Percentiles rank a stretch among this genome's conserved stretches.
Conservation (phyloP, 805 yeast species). For the Candida hungchunana region DNA sequence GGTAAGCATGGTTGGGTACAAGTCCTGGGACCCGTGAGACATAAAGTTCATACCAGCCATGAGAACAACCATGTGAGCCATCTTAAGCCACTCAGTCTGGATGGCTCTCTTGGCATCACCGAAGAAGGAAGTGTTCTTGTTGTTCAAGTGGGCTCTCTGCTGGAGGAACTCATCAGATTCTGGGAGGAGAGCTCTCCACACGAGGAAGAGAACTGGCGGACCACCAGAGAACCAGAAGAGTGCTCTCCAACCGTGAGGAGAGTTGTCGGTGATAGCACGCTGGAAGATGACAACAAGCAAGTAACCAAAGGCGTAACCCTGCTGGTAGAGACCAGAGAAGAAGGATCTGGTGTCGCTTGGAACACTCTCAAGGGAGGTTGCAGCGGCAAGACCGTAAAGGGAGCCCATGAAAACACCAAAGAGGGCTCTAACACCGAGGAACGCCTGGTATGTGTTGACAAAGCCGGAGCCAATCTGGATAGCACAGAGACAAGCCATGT, state of each 20-base stretch:
- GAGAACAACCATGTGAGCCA: conserved; percentile 50
- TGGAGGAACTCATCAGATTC: conserved; percentile 49
- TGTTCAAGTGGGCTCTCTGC: conserved; percentile 35
- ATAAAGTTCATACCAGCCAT: conserved; percentile 63
- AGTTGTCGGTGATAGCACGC: conserved; percentile 55
- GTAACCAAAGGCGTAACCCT: conserved; percentile 75
- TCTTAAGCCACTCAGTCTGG: conserved; percentile 52
- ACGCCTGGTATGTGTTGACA: conserved; percentile 50
- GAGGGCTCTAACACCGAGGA: conserved; percentile 57
- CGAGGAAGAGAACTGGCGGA: conserved; percentile 37
- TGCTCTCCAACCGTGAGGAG: conserved; percentile 55
- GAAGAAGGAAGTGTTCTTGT: conserved; percentile 30
- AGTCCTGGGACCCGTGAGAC: conserved; percentile 63
- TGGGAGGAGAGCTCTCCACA: conserved; percentile 41
- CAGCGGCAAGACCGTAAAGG: conserved; percentile 39
- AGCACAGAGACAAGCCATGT: conserved; percentile 41
- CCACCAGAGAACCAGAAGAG: conserved; percentile 71
- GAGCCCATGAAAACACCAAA: conserved; percentile 58
- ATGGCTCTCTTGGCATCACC: conserved; percentile 31
- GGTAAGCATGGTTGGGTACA: conserved; percentile 51
- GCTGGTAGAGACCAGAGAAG: conserved; percentile 67
- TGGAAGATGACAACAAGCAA: conserved; percentile 60
- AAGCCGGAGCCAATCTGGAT: conserved; percentile 64
- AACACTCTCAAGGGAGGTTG: conserved; percentile 40
- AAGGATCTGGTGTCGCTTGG: conserved; percentile 54